A percentile compares a stretch with the other conserved stretches of the same genome.
These are phyloP conservation scores for Acanthochlamys bracteata DNA, from an alignment of 106 monocot species.

Conservation along the genomic window DNA sequence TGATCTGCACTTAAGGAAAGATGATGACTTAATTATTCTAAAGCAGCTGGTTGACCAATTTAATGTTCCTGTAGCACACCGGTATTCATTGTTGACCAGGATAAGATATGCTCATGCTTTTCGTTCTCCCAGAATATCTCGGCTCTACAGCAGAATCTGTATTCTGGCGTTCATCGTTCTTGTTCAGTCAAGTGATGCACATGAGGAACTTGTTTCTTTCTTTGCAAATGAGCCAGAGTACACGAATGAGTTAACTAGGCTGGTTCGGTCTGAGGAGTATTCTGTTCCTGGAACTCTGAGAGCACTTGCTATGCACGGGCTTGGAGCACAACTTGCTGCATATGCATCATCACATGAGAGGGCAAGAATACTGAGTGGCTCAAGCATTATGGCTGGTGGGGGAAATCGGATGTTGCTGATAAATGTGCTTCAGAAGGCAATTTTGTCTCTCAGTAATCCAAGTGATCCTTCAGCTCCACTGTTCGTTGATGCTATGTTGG, in stretches of 20 bases:
- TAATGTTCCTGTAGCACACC: conserved; percentile 74
- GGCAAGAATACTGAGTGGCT: conserved; percentile 78
- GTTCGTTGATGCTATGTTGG: conserved; percentile 94
- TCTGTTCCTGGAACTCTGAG: conserved; percentile 70
- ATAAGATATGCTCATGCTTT: conserved; percentile 94
- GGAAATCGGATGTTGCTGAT: conserved; percentile 92
- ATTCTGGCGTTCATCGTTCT: conserved; percentile 90
- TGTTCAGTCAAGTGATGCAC: conserved; percentile 94
- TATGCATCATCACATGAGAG: conserved; percentile 97
- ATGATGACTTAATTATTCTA: conserved; percentile 75
- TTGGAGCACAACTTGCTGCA: conserved; percentile 91
- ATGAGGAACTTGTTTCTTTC: conserved; percentile 89
- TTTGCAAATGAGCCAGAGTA: conserved; percentile 99
- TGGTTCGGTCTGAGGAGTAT: conserved; percentile 75
- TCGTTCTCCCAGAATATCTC: conserved; percentile 49
- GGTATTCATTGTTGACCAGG: conserved; percentile 90
- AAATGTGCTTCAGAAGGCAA: conserved; percentile 86
- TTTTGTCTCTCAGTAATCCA: conserved; percentile 56
- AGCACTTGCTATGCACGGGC: conserved; percentile 86
- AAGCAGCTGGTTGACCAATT: conserved; percentile 79
- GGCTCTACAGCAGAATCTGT: conserved; percentile 74
- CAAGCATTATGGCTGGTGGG: conserved; percentile 89
- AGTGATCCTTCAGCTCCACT: conserved; percentile 77
- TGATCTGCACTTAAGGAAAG: conserved; percentile 80
- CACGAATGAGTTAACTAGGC: conserved; percentile 84